A percentile compares a stretch with the other conserved stretches of the same genome.
Evolutionary conservation across 129 eudicot genomes (phyloP).

Genomic region (Lonicera japonica): DNA sequence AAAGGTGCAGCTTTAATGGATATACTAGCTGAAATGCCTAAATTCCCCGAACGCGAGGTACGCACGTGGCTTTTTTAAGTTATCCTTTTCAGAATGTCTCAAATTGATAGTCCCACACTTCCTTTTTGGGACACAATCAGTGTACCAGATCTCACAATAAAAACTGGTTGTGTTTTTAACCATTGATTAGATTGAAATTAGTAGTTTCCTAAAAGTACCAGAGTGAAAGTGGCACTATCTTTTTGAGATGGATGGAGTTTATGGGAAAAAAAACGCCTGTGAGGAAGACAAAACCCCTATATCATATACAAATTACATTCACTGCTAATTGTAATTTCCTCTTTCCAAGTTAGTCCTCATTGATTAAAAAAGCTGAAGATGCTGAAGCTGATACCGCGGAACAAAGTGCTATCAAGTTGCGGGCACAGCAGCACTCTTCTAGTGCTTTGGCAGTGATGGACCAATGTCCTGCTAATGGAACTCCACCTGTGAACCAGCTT

Average conservation of each 20-base stretch:
- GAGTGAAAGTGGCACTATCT: too few species aligned
- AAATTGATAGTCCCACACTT: too few species aligned
- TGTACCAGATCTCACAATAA: too few species aligned
- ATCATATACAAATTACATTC: not conserved
- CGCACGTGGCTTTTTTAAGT: not conserved
- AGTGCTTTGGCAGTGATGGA: slow-evolving; percentile 87
- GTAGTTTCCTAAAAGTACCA: too few species aligned
- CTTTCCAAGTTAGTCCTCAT: slow-evolving; percentile 55
- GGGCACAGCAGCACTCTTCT: slow-evolving; percentile 82
- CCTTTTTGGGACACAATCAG: too few species aligned
- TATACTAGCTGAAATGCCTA: slow-evolving; percentile 98
- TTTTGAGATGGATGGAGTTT: too few species aligned
- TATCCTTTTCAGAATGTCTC: too few species aligned
- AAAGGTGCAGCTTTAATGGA: slow-evolving; percentile 90
- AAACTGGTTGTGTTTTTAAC: too few species aligned
- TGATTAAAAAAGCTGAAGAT: slow-evolving; percentile 90
- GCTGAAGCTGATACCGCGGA: slow-evolving; percentile 98
- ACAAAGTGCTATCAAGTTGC: slow-evolving; percentile 88
- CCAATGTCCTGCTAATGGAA: slow-evolving; percentile 70
- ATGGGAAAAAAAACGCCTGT: too few species aligned
- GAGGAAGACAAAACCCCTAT: not conserved
- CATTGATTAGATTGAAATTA: not conserved
- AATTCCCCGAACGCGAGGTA: slow-evolving; percentile 97
- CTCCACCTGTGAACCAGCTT: slow-evolving; percentile 62
- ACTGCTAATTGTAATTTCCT: slow-evolving; percentile 17